Base-by-base conservation (phyloP, 2,329 filamentous ascomycete genomes). In the Beauveria varroae region DNA sequence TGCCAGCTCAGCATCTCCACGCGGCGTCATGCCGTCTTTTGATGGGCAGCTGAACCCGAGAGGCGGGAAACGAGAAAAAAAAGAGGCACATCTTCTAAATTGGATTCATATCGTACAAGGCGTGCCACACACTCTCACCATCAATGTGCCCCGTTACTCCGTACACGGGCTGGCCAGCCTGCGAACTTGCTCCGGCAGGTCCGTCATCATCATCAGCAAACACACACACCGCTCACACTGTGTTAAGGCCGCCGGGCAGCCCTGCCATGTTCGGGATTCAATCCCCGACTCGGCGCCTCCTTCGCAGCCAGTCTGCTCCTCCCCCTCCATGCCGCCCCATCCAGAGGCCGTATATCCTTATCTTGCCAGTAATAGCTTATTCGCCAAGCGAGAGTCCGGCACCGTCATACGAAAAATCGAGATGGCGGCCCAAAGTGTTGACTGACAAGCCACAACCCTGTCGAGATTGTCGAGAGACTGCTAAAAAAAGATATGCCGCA, bases 401-500 rank as follows among this genome's bases (percentile, higher is more conserved):
- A 28, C 28, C 41, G 49, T 40, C 54, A 49, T 40, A 49, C 44
- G 14, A 57, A 28, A 57, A 28, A 20, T 55, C 58, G 50, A 41
- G 58, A 55, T 55, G 51, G 44, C 43, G 58, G 43, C 51, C 49
- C n/a, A 40, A 52, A 40, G 2, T 22, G 51, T 28, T 41, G 22
- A 26, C 59, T 34, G 18, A 24, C 43, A 57, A 43, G 18, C 16
- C 24, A 57, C 18, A 57, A 30, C 58, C 51, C 43, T 55, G 52
- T 37, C 59, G 26, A 18, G 3, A 43, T 50, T 55, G 52, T 37
- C 59, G 26, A 18, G 3, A 43, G 5, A 41, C 24, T 61, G 53
- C 60, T 61, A 61, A 61, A 61, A 61, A 61, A 61, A 61, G 53
- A 56, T 24, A 22, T 49, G 26, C 57, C 57, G 41, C 18, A 47